phyloP scores from a whole-genome alignment of 352 stramenopile species.

The Globisporangium spiculum region DNA sequence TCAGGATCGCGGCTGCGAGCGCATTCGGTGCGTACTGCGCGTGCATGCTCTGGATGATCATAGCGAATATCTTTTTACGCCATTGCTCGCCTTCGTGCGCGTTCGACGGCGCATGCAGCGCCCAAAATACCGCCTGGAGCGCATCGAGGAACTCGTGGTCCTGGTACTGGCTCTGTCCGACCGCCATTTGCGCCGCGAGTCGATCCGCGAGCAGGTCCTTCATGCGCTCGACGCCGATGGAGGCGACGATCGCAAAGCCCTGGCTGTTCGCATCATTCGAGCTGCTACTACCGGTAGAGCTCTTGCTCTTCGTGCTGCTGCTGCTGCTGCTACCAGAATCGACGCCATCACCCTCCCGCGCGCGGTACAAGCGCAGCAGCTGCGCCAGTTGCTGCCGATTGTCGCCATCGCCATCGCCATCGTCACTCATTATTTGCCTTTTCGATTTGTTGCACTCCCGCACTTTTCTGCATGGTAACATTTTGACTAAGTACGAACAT shows the following conservation, averaged over 20 bases:
- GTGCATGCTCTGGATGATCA: slow-evolving; percentile 29
- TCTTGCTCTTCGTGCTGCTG: background rate
- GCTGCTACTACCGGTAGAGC: background rate
- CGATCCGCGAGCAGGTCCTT: slow-evolving; percentile 20
- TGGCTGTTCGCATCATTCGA: background rate
- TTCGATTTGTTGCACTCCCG: slow-evolving; percentile 9
- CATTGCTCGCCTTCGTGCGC: slow-evolving; percentile 22
- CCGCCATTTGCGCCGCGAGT: slow-evolving; percentile 18
- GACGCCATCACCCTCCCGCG: slow-evolving; percentile 5
- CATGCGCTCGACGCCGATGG: slow-evolving; percentile 27
- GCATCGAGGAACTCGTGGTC: slow-evolving; percentile 25
- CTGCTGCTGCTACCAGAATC: background rate
- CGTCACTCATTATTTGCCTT: background rate
- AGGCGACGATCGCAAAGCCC: slow-evolving; percentile 18
- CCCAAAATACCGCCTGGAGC: slow-evolving; percentile 43
- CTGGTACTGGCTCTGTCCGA: slow-evolving; percentile 34
- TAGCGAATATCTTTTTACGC: slow-evolving; percentile 23
- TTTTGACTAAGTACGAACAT: slow-evolving; percentile 1
- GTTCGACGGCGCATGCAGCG: slow-evolving; percentile 19
- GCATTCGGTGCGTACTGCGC: slow-evolving; percentile 21
- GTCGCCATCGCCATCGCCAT: background rate
- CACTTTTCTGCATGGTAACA: slow-evolving; percentile 1
- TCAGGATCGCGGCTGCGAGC: slow-evolving; percentile 19
- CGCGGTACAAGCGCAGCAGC: slow-evolving; percentile 30
- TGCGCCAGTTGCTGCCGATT: slow-evolving; percentile 11